Evolutionary conservation across 257 asterid species (phyloP), one percentile per base, ranked within the genome.

Genomic region (Thymus quinquecostatus): DNA sequence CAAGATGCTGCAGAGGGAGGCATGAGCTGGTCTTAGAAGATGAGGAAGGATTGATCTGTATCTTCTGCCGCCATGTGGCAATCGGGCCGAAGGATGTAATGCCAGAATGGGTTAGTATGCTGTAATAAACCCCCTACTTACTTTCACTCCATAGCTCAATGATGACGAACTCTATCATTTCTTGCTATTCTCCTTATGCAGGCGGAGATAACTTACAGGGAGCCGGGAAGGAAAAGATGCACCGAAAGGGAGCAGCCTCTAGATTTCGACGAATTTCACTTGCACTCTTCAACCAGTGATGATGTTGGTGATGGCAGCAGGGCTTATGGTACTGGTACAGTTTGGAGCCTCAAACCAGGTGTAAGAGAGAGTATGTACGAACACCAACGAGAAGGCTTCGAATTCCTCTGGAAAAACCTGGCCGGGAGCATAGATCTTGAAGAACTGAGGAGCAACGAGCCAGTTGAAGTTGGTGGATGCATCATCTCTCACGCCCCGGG

Each of bases 401-500:
- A 89, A 55, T 89, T 83, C 60, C 74, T 89, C 0, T 89, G 96
- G 91, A 87, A 65, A 47, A 85, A 89, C 76, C 49, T 89, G n/a
- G 85, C 81, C 2, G 91, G 93, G 50, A 83, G 83, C 60, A 85
- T 70, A 30, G 21, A 67, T 8, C 75, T 85, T 1, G 50, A 65
- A 6, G 86, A 86, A 53, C 55, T 89, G 43, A 80, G 65, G 72
- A 79, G 41, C 50, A 21, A 38, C 1, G 43, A 70, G 61, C 71
- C 82, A 1, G 49, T 70, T 60, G 72, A 70, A 47, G 82, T 75
- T 21, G 96, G 96, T 11, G 96, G 96, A 61, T 89, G 91, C 83
- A 89, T 89, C 40, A 89, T 83, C 58, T 87, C 89, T 21, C 96
- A 87, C 60, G 93, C 93, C n/a, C 96, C 91, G 2, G 91, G 93